Evolutionary conservation across 2,329 filamentous ascomycete species (phyloP), one percentile per base, ranked within the genome.

Genomic region (Aspergillus fijiensis): DNA sequence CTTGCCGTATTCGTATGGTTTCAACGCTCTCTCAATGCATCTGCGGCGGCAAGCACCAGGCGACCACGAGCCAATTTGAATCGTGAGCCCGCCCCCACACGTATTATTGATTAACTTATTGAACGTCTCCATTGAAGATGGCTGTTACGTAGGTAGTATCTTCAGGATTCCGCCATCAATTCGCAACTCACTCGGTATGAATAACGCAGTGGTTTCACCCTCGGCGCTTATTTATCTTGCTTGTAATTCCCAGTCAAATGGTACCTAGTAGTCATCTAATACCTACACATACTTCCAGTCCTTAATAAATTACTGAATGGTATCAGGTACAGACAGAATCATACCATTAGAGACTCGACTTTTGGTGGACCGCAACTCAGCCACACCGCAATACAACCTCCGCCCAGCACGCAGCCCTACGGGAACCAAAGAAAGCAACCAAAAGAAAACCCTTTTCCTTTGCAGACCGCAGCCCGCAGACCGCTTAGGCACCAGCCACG

Each of bases 401-500:
- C 27, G 27, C 27, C 27, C 27, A 29, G 7, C 27, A 29, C 27
- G 27, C 60, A 60, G 60, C 58, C 60, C 60, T 60, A 60, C 55
- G 55, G 51, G 54, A 58, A 27, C 23, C 23, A 23, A 23, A 23
- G 23, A 23, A 23, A 23, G 23, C 23, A 23, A 23, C 23, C 23
- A 23, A 4, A 23, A 23, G 42, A 47, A 53, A 25, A 16, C 29
- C 33, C 11, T 35, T 35, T 14, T 14, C 11, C 33, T 29, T 29
- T 29, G 2, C 27, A 29, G 5, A 16, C 11, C 14, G 33, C 14
- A 35, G 33, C 50, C 11, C 14, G 33, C 14, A 35, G 33, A 53
- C 48, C 51, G 42, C 27, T 29, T n/a, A 49, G 51, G 48, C 61
- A 60, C 60, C 55, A 62, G 58, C 60, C 60, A 61, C 59, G 35